These are phyloP conservation scores for Colletotrichum sp. DNA, from an alignment of 2,329 filamentous ascomycete species.

Conservation along the genomic window DNA sequence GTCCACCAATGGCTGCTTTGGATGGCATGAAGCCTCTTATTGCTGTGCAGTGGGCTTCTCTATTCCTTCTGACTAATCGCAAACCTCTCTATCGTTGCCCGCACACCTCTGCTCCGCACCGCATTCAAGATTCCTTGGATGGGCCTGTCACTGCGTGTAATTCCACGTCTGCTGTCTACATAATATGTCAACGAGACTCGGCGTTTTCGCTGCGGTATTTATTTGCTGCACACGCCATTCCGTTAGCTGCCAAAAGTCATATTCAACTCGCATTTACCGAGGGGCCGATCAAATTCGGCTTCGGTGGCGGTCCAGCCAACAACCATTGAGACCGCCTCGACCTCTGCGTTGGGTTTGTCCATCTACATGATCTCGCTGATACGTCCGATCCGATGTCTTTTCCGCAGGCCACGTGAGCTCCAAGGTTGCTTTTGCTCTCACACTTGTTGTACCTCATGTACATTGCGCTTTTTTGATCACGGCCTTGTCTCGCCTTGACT, in stretches of 20 bases:
- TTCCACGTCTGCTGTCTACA: not conserved
- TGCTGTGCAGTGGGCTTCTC: not conserved
- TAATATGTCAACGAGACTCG: not conserved
- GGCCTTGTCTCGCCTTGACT: constrained; percentile 7
- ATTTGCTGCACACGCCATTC: not conserved
- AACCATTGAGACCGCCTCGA: not conserved
- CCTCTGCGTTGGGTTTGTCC: constrained; percentile 6
- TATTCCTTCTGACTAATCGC: constrained; percentile 9
- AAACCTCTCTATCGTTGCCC: constrained; percentile 1
- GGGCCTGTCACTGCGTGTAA: not conserved
- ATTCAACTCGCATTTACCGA: not conserved
- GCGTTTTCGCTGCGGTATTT: constrained; percentile 9
- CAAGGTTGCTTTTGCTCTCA: not conserved
- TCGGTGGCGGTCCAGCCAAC: not conserved
- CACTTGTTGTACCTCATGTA: not conserved
- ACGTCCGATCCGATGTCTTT: constrained; percentile 13
- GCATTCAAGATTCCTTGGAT: not conserved
- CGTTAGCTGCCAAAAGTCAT: not conserved
- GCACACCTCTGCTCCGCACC: not conserved
- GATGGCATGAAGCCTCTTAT: constrained; percentile 5
- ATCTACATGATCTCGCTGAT: constrained; percentile 11
- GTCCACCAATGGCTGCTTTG: not conserved
- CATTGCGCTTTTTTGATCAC: not conserved
- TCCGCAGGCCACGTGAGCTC: constrained; percentile 14
- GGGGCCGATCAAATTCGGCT: constrained; percentile 5